These are phyloP conservation scores for Trichosanthes truncata DNA, from an alignment of 306 rosid genomes.

Conservation along the genomic window DNA sequence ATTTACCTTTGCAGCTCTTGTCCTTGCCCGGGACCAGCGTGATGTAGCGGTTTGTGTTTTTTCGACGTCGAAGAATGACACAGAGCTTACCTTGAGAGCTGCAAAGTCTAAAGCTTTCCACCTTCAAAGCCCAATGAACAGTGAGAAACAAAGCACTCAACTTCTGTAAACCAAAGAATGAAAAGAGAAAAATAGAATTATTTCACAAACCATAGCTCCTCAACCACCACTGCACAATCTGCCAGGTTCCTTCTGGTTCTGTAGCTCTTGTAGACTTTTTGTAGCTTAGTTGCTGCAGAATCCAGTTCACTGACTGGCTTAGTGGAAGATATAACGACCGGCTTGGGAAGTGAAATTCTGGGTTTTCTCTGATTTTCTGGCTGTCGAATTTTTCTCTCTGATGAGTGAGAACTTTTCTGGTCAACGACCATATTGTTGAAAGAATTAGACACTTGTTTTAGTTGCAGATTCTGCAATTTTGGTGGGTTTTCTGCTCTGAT, in stretches of 20 bases:
- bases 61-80: conserved; percentile 33
- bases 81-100: conserved; percentile 31
- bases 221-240: conserved; percentile 47
- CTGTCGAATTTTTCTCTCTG: conserved; percentile 1
- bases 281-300: conserved; percentile 44
- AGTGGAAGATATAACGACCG: conserved; percentile 15
- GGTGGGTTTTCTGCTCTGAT: neutral
- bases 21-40: conserved; percentile 36
- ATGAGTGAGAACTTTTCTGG: neutral
- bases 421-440: neutral
- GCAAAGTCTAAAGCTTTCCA: conserved; percentile 48
- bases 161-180: neutral
- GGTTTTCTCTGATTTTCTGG: conserved; percentile 18
- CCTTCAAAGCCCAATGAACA: conserved; percentile 20
- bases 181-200: neutral
- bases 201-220: conserved; percentile 35
- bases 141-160: neutral
- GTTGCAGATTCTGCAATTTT: neutral
- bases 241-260: conserved; percentile 42
- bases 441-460: neutral
- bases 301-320: conserved; percentile 23
- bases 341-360: conserved; percentile 23
- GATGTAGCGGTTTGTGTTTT: conserved; percentile 37
- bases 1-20: conserved; percentile 40
- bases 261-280: conserved; percentile 51